Conservation (phyloP, 2,329 filamentous ascomycete species). For the Passalora sequoiae region DNA sequence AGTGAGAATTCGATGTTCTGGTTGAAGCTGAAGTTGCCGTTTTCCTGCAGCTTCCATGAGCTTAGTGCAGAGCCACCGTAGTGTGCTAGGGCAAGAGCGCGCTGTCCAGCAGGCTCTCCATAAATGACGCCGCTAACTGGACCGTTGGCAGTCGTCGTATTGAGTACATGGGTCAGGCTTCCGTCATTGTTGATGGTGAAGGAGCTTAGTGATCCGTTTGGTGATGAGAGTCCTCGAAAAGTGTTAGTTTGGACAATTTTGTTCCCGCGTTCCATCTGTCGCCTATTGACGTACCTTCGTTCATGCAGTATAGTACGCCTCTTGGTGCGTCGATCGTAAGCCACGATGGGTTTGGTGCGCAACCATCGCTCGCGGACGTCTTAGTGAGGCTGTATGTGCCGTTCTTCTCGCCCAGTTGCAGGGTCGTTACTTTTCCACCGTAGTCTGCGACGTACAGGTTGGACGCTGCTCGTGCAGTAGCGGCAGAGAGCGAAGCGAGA, state of each 20-base stretch:
- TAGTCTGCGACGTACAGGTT: conserved; percentile 45
- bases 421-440: conserved; percentile 40
- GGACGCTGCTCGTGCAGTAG: conserved; percentile 25
- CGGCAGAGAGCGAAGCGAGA: conserved; percentile 18
- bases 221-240: conserved; percentile 41
- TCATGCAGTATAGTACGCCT: conserved; percentile 53
- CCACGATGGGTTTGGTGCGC: conserved; percentile 56
- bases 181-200: conserved; percentile 38
- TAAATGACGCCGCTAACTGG: conserved; percentile 42
- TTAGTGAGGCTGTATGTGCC: conserved; percentile 39
- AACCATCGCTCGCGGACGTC: conserved; percentile 44
- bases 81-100: conserved; percentile 40
- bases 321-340: conserved; percentile 51
- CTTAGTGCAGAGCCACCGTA: conserved; percentile 39
- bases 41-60: conserved; percentile 47
- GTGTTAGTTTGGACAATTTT: too few relatives aligned
- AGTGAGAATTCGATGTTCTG: conserved; percentile 31
- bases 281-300: too few relatives aligned
- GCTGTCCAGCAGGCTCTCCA: conserved; percentile 33
- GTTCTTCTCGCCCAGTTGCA: conserved; percentile 33
- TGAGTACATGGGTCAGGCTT: conserved; percentile 34
- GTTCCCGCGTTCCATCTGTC: too few relatives aligned
- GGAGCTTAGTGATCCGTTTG: conserved; percentile 48
- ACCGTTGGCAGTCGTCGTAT: conserved; percentile 34
- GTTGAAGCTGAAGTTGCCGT: conserved; percentile 40